phyloP scores from a whole-genome alignment of 176 grass and related monocot genomes.

The Carex cristatella region DNA sequence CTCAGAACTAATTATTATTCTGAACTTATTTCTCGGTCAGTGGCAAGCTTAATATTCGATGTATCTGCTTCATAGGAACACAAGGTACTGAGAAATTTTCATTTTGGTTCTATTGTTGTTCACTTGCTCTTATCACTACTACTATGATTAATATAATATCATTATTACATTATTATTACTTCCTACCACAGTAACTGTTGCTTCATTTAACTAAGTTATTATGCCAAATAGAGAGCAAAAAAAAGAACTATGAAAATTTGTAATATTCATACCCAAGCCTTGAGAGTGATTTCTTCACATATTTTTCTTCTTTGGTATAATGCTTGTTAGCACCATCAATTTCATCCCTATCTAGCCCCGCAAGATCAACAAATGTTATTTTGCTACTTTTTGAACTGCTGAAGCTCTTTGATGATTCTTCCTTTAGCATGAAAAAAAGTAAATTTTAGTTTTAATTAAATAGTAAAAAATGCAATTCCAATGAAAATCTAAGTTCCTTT shows the following conservation, averaged over 20 bases:
- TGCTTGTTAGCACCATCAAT: conserved; percentile 47
- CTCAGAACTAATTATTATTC: background rate
- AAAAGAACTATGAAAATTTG: background rate
- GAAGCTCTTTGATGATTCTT: conserved; percentile 58
- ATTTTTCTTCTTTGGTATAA: conserved; percentile 58
- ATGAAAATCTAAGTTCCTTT: background rate
- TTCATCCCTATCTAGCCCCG: conserved; percentile 62
- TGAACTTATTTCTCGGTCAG: background rate
- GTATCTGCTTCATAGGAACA: background rate
- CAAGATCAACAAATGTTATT: conserved; percentile 86
- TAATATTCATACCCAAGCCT: conserved; percentile 70
- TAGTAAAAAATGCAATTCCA: conserved; percentile 6
- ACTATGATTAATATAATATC: background rate
- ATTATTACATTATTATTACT: background rate
- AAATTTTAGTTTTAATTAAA: conserved; percentile 16
- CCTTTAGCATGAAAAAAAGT: conserved; percentile 37
- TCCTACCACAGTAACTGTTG: background rate
- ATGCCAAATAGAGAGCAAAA: background rate
- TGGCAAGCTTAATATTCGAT: background rate
- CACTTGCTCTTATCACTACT: background rate
- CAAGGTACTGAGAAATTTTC: background rate
- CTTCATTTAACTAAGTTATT: background rate
- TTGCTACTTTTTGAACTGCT: conserved; percentile 85
- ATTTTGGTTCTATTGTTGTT: background rate
- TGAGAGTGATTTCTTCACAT: conserved; percentile 86